Conservation (phyloP, 345 rosid species). For the Cardamine occulta region DNA sequence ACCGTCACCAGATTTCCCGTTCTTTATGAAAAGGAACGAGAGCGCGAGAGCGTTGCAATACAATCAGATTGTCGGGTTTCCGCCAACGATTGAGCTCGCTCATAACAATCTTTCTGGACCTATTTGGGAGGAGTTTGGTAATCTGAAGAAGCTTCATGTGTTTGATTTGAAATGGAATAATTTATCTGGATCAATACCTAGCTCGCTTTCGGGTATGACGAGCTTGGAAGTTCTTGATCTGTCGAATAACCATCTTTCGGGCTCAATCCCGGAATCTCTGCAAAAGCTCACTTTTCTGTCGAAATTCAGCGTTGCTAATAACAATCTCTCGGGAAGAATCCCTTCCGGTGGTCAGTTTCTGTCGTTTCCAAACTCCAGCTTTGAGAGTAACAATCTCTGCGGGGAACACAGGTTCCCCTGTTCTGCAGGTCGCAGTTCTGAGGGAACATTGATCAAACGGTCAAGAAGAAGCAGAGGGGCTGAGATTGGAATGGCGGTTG, state of each 20-base stretch:
- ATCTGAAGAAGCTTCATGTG: constrained; percentile 54
- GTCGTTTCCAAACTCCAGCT: constrained; percentile 81
- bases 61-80: constrained; percentile 58
- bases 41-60: constrained; percentile 60
- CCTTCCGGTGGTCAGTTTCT: constrained; percentile 72
- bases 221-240: constrained; percentile 66
- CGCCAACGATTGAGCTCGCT: constrained; percentile 53
- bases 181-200: constrained; percentile 54
- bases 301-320: constrained; percentile 60
- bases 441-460: constrained; percentile 3
- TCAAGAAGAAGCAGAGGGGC: constrained; percentile 48
- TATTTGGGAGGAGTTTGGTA: constrained; percentile 62
- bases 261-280: constrained; percentile 49
- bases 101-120: constrained; percentile 50
- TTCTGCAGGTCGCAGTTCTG: constrained; percentile 19
- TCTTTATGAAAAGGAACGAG: constrained; percentile 59
- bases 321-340: constrained; percentile 58
- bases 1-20: constrained; percentile 64
- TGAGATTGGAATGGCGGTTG: constrained; percentile 62
- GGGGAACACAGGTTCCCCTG: constrained; percentile 66
- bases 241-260: constrained; percentile 51
- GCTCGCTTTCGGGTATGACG: constrained; percentile 49
- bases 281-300: constrained; percentile 58
- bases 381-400: constrained; percentile 76
- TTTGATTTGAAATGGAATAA: constrained; percentile 53